Evolutionary conservation across 73 alveolate species (phyloP), one percentile per base, ranked within the genome.

Genomic region (Tetrahymena thermophila): DNA sequence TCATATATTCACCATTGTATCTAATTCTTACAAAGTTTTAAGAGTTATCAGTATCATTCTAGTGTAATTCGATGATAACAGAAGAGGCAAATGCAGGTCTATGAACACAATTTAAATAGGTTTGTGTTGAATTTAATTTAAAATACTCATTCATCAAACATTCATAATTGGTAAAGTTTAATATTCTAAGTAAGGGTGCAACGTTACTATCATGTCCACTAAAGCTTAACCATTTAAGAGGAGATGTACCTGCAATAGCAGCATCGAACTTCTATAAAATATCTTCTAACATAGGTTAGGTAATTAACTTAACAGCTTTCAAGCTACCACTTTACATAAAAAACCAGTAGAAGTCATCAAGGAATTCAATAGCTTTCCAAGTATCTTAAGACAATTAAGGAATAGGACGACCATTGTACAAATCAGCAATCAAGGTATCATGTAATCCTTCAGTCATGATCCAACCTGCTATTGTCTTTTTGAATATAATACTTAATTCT

Each of bases 41-140:
- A 34, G 58, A 11, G 23, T 10, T n/a, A 21, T 89, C 35, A 13
- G 35, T 71, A 21, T 40, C 96, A 35, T 85, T 85, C 56, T 58
- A 35, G 83, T 57, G 94, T 35, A 95, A 95, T 85, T 95, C 97
- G 21, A 95, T 85, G 83, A 95, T 95, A n/a, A 95, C 94, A 50
- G 71, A 50, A 84, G 94, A 50, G 11, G 97, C 97, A 95, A 85
- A 95, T 44, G 89, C 95, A 14, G 97, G 97, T 40, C 94, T 89
- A 3, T 85, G 84, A 21, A 44, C 94, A 35, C 97, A 95, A 85
- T 94, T 94, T 9, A 85, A 71, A 21, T 71, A 40, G 56, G 94
- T 50, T 34, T 71, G 13, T 19, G 89, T 71, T 1, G 89, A 28
- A n/a, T 71, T 71, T 38, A 55, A 58, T 1, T 95, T 85, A 43